Percentiles rank a stretch among this genome's conserved stretches.
Evolutionary conservation across 202 grass and related monocot genomes (phyloP).

Genomic region (Miscanthus sacchariflorus): DNA sequence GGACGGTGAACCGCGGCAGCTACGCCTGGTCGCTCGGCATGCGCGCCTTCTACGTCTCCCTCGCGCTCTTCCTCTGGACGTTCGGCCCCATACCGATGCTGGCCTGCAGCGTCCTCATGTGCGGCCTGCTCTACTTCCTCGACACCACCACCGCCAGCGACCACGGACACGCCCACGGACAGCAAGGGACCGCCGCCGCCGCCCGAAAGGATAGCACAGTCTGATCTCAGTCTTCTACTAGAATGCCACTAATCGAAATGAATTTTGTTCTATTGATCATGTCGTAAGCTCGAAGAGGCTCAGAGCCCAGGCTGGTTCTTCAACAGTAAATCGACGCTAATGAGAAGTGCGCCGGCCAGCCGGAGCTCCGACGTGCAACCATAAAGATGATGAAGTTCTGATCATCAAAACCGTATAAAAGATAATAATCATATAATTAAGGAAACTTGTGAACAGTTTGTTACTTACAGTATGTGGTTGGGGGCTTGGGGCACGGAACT

Average conservation of each 20-base stretch:
- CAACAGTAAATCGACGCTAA: too few relatives aligned
- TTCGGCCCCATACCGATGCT: conserved; percentile 87
- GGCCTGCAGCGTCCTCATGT: conserved; percentile 57
- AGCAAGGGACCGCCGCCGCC: neutral
- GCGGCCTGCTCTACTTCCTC: conserved; percentile 69
- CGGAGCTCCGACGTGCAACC: too few relatives aligned
- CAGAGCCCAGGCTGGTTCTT: too few relatives aligned
- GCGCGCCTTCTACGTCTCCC: conserved; percentile 79
- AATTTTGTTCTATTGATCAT: too few relatives aligned
- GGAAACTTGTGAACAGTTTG: too few relatives aligned
- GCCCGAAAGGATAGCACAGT: neutral
- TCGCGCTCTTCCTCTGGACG: conserved; percentile 82
- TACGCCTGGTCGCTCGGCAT: conserved; percentile 83
- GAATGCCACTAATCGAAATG: neutral
- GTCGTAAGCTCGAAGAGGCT: too few relatives aligned
- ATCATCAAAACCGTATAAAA: too few relatives aligned
- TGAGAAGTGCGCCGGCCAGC: too few relatives aligned
- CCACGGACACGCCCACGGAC: neutral
- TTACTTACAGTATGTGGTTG: too few relatives aligned
- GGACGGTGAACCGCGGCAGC: conserved; percentile 69
- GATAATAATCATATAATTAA: too few relatives aligned
- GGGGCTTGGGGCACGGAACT: too few relatives aligned
- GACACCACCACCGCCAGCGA: conserved; percentile 60
- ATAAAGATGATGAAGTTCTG: too few relatives aligned
- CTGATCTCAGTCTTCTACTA: neutral